phyloP scores from a whole-genome alignment of 495 filamentous ascomycete species.

The Penicillium mononematosum region DNA sequence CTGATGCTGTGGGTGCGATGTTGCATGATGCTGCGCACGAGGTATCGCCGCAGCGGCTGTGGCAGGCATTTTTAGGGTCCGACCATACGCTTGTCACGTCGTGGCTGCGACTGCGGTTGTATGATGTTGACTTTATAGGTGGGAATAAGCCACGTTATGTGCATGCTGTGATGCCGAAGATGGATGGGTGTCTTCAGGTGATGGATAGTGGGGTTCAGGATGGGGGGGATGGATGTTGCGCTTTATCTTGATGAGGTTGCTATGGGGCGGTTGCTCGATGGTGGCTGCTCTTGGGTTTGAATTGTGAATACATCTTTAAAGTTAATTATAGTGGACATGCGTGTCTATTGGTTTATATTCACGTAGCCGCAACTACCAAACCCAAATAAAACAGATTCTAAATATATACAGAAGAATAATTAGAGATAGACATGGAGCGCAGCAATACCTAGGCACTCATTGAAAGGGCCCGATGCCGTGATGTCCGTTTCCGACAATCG shows the following conservation, averaged over 20 bases:
- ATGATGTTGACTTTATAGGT: conserved; percentile 32
- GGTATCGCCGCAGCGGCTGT: conserved; percentile 33
- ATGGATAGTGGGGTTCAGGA: conserved; percentile 26
- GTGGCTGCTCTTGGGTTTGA: conserved; percentile 2
- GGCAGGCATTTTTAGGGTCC: conserved; percentile 35
- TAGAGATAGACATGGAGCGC: not conserved
- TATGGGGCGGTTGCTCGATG: conserved; percentile 27
- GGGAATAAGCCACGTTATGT: conserved; percentile 22
- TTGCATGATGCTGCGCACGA: conserved; percentile 33
- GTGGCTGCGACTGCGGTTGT: conserved; percentile 29
- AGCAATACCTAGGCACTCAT: conserved; percentile 14
- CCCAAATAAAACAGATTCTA: not conserved
- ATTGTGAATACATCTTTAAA: not conserved
- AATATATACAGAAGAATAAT: not conserved
- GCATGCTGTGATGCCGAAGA: conserved; percentile 22
- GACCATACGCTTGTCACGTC: conserved; percentile 33
- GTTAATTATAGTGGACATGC: not conserved
- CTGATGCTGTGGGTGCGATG: conserved; percentile 22
- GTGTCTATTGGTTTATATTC: not conserved
- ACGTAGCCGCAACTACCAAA: not conserved
- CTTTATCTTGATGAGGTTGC: conserved; percentile 25
- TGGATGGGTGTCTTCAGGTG: conserved; percentile 30
- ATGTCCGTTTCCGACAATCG: conserved; percentile 22
- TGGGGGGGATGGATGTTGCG: conserved; percentile 29
- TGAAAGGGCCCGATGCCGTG: conserved; percentile 23